phyloP scores from a whole-genome alignment of 495 filamentous ascomycete genomes.

The Pyrenula massariospora region DNA sequence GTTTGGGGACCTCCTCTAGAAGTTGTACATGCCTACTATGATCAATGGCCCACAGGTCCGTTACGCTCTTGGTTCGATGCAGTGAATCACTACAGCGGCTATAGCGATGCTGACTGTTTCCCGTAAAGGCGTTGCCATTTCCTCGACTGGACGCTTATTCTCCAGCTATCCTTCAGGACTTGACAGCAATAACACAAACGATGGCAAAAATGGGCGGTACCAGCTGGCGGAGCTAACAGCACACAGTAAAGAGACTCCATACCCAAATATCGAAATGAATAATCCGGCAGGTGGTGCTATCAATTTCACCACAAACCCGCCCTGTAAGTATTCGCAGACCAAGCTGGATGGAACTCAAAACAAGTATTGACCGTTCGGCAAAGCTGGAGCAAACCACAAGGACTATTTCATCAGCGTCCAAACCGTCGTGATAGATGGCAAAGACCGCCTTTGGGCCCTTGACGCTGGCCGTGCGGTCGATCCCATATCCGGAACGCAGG shows the following conservation, averaged over 20 bases:
- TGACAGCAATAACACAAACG: constrained; percentile 22
- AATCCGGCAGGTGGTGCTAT: constrained; percentile 29
- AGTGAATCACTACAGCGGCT: background rate
- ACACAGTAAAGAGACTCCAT: constrained; percentile 24
- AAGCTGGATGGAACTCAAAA: background rate
- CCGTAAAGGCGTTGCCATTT: constrained; percentile 26
- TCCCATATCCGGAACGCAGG: constrained; percentile 19
- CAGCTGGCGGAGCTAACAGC: constrained; percentile 31
- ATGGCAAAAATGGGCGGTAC: constrained; percentile 7
- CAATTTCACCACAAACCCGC: constrained; percentile 29
- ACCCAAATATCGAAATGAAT: constrained; percentile 27
- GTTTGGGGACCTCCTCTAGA: constrained; percentile 4
- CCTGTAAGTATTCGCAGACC: constrained; percentile 4
- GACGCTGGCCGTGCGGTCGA: constrained; percentile 31
- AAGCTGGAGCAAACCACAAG: constrained; percentile 22
- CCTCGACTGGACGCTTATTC: constrained; percentile 28
- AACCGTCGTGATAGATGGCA: constrained; percentile 29
- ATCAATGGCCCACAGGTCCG: constrained; percentile 13
- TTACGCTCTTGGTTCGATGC: too few relatives aligned
- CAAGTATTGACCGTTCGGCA: background rate
- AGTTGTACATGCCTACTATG: constrained; percentile 12
- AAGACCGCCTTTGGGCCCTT: constrained; percentile 33
- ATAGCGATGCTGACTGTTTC: background rate
- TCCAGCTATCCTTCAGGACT: constrained; percentile 33
- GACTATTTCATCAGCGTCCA: constrained; percentile 33